Percentiles rank a stretch among this genome's conserved stretches.
Conservation (phyloP, 345 rosid genomes). For the Boechera retrofracta region DNA sequence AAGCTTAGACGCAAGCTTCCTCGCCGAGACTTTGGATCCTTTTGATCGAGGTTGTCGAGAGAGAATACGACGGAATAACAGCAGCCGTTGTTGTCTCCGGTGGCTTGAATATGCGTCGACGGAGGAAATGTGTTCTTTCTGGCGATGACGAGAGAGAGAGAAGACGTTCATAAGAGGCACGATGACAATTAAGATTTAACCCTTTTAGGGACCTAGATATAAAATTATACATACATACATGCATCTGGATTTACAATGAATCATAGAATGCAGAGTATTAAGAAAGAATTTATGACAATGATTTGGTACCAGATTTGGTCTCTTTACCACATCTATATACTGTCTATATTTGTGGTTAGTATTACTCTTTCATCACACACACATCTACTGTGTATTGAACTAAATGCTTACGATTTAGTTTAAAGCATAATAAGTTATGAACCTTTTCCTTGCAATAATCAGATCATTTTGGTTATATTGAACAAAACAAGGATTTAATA, state of each 20-base stretch:
- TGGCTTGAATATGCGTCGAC: neutral
- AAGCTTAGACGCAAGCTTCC: constrained; percentile 81
- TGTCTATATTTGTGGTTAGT: neutral
- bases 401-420: neutral
- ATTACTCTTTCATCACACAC: neutral
- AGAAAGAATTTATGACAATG: constrained; percentile 28
- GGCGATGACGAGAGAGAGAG: constrained; percentile 22
- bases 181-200: neutral
- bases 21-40: constrained; percentile 53
- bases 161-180: constrained; percentile 14
- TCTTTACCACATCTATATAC: neutral
- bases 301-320: constrained; percentile 36
- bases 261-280: constrained; percentile 10
- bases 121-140: neutral
- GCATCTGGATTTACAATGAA: constrained; percentile 25
- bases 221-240: neutral
- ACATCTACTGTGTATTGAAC: neutral
- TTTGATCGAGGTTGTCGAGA: neutral
- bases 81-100: neutral
- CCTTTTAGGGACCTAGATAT: constrained; percentile 1
- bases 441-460: neutral
- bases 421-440: neutral
- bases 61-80: neutral
- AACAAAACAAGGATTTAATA: neutral
- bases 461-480: neutral